Evolutionary conservation across 306 rosid genomes (phyloP).

Genomic region (Boehmeria nivea): DNA sequence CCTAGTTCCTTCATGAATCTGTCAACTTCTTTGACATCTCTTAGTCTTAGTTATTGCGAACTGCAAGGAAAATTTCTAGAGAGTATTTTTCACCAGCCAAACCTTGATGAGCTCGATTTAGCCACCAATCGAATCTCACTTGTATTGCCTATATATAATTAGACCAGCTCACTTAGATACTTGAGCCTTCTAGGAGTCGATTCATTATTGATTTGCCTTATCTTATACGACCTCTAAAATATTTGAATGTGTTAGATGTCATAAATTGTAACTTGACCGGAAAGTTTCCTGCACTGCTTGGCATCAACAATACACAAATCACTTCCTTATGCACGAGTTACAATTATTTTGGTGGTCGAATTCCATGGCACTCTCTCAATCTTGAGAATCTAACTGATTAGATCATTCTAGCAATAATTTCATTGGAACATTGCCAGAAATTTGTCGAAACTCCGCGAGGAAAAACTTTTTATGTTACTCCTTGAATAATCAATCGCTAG

Average conservation of each 20-base stretch:
- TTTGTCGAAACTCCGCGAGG: background rate
- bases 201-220: background rate
- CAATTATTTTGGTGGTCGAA: conserved; percentile 1
- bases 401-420: background rate
- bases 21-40: no score
- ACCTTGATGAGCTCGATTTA: background rate
- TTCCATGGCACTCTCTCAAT: conserved; percentile 1
- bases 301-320: background rate
- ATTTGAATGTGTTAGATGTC: background rate
- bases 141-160: background rate
- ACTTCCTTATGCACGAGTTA: background rate
- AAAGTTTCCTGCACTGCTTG: background rate
- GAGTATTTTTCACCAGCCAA: no score
- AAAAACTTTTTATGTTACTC: background rate
- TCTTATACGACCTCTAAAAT: background rate
- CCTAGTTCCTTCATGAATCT: no score
- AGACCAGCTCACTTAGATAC: background rate
- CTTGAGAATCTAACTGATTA: background rate
- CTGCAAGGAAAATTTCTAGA: no score
- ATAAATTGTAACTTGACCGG: background rate
- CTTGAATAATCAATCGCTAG: background rate
- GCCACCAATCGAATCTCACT: background rate
- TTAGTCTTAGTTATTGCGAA: no score
- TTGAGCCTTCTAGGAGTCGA: background rate
- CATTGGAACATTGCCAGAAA: background rate